Evolutionary conservation across 2,329 filamentous ascomycete species (phyloP), one percentile per base, ranked within the genome.

Genomic region (Colletotrichum tofieldiae): DNA sequence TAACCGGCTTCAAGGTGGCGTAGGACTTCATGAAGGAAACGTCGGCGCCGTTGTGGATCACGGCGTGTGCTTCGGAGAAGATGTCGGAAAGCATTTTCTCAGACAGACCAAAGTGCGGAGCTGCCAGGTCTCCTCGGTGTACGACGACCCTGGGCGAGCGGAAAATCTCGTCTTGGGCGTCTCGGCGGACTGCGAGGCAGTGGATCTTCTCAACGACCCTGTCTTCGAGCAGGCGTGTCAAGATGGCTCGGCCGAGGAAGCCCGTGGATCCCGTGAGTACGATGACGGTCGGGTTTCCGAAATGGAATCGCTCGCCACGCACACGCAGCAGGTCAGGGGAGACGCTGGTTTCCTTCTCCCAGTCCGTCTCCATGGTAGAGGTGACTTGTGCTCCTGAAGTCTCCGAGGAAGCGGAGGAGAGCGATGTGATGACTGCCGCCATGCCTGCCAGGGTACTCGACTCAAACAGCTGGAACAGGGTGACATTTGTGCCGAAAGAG

Each of bases 41-140:
- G 26, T 83, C 80, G n/a, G 86, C 85, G 9, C 84, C 88, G 63
- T 80, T 82, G 77, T 89, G 91, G 29, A 93, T 85, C 59, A 93
- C 85, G 16, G 79, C 75, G 26, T 82, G 76, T 0, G 75, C 73
- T 9, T 78, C 47, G 6, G 68, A 68, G 12, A 86, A 78, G 56
- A 73, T 52, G 1, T 45, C 35, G 1, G 26, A 32, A 6, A 41
- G 55, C 0, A 11, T 3, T 2, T 55, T 29, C 6, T 62, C 45
- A 1, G 72, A 63, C 8, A 82, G 77, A 0, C 78, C 78, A 0
- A 81, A 68, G 1, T 41, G 51, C 0, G 77, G 75, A 2, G 58
- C 26, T 0, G 54, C 39, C 2, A 71, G 37, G 18, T 65, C 54
- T 3, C 60, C 54, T 2, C 20, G 20, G 55, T 60, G 52, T 2